Evolutionary conservation across 345 rosid species (phyloP), one percentile per base, ranked within the genome.

Genomic region (Bretschneidera sinensis): DNA sequence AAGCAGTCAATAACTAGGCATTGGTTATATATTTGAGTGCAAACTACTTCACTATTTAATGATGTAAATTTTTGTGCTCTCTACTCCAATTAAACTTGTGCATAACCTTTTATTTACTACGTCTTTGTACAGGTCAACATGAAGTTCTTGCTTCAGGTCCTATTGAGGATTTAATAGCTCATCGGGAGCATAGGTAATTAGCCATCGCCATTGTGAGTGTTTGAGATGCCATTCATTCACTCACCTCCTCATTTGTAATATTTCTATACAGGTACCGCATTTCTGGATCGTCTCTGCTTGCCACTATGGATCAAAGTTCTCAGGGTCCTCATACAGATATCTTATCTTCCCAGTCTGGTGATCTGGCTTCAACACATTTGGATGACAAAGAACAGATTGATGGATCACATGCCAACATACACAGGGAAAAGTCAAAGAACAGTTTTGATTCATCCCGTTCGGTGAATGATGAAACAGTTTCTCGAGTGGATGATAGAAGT

Each of bases 121-220:
- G 45, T 39, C 45, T 55, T 48, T 43, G 24, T 56, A 62, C 80
- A 94, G 99, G 86, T 73, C 92, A 94, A 72, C 97, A 94, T 84
- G 99, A 94, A 79, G 88, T 85, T 82, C 96, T 94, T 69, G 97
- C 96, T 28, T 94, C 97, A 23, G 99, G 99, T 54, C 99, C 99
- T 43, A 90, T 94, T 66, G 99, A 94, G 78, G 99, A 94, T 68
- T 78, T 94, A 70, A 90, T 94, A 67, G 97, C 97, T 71, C 99
- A 90, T 60, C 81, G 99, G 57, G 99, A 94, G 77, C 99, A 94
- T 77, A 91, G 99, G 99, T 86, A 80, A 73, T 19, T 66, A 65
- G 48, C 74, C 33, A 21, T 52, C 9, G 21, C n/a, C 21, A 24
- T 43, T 55, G 54, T 63, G 51, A 21, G 21, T 34, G 47, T 18